A percentile compares a stretch with the other conserved stretches of the same genome.
phyloP scores from a whole-genome alignment of 2,329 filamentous ascomycete species.

The Colletotrichum simmondsii region DNA sequence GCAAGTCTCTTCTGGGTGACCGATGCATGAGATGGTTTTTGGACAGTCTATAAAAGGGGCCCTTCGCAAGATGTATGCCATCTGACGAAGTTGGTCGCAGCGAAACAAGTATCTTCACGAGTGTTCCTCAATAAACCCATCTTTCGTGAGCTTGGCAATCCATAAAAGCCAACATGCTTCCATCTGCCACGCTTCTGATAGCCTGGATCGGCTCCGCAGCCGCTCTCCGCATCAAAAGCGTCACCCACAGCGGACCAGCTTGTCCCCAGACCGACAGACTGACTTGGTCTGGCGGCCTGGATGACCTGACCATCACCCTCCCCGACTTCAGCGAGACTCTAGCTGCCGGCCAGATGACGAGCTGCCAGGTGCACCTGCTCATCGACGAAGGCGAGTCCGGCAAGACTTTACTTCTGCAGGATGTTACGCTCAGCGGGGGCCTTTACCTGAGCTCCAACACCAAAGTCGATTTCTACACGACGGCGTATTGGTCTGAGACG shows the following conservation, averaged over 20 bases:
- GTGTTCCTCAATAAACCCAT: neutral
- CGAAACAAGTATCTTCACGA: neutral
- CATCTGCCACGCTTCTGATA: neutral
- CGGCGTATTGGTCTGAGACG: conserved; percentile 29
- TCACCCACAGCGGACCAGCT: conserved; percentile 25
- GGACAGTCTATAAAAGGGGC: neutral
- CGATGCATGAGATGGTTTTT: neutral
- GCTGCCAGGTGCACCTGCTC: conserved; percentile 29
- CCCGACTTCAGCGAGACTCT: conserved; percentile 50
- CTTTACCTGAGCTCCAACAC: conserved; percentile 26
- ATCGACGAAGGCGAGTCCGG: conserved; percentile 27
- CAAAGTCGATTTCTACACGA: conserved; percentile 23
- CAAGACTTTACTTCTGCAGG: conserved; percentile 22
- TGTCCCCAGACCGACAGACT: conserved; percentile 23
- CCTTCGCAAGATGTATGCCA: neutral
- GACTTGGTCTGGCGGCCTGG: conserved; percentile 34
- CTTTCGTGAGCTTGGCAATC: neutral
- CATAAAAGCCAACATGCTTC: neutral
- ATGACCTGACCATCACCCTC: conserved; percentile 49
- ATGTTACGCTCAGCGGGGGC: conserved; percentile 21
- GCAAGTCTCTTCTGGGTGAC: neutral
- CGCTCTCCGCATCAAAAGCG: conserved; percentile 9
- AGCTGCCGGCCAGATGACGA: conserved; percentile 44
- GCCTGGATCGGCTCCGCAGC: neutral
- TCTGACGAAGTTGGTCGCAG: neutral